Percentiles rank a stretch among this genome's conserved stretches.
These are phyloP conservation scores for Lycium ferocissimum DNA, from an alignment of 257 asterid species.

Conservation along the genomic window DNA sequence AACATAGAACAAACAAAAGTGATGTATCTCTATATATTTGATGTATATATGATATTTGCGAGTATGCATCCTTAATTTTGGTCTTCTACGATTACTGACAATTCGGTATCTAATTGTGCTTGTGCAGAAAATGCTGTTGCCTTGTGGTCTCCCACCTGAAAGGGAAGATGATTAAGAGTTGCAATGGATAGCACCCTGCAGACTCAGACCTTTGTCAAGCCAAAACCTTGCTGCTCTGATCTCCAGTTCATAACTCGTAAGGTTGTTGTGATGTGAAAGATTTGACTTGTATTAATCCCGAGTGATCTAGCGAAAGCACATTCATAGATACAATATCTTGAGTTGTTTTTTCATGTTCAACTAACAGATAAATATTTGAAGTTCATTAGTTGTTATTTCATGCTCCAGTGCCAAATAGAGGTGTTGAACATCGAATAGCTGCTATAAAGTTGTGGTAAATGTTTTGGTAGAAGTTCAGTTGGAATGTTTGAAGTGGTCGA, in stretches of 20 bases:
- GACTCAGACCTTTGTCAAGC: neutral
- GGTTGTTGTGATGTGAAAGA: neutral
- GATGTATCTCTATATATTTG: neutral
- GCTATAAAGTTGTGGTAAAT: neutral
- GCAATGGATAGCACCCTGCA: neutral
- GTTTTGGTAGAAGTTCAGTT: neutral
- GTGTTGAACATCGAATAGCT: neutral
- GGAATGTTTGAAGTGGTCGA: neutral
- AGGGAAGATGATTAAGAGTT: constrained; percentile 78
- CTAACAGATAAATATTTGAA: neutral
- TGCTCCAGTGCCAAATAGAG: neutral
- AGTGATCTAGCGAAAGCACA: neutral
- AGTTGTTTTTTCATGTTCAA: neutral
- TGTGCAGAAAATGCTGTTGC: constrained; percentile 95
- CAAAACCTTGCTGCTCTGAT: neutral
- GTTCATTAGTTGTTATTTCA: neutral
- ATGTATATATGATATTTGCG: neutral
- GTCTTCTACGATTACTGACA: neutral
- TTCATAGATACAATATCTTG: neutral
- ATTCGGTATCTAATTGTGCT: neutral
- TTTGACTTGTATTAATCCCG: neutral
- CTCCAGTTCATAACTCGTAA: neutral
- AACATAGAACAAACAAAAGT: neutral
- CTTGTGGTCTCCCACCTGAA: constrained; percentile 95
- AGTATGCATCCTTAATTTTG: neutral